Evolutionary conservation across 352 stramenopile species (phyloP), one percentile per base, ranked within the genome.

Genomic region (Aphanomyces astaci): DNA sequence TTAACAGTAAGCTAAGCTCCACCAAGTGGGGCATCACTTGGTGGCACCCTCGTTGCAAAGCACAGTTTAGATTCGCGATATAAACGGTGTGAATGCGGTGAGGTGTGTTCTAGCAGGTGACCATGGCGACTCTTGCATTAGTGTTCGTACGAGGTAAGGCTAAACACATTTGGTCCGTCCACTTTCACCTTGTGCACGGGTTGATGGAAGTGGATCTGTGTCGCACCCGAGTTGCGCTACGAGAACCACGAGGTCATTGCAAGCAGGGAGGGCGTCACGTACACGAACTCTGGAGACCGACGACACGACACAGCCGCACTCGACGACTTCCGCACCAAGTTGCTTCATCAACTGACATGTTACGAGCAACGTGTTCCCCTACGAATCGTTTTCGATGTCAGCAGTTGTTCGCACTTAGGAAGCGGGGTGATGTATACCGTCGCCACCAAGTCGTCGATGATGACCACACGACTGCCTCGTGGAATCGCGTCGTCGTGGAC

Each of bases 401-500:
- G 39, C 1, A 1, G 40, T 28, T 10, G 24, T 17, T 71, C 53
- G 19, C 11, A 73, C 3, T 7, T 33, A 19, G 32, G 19, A 25
- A 39, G 31, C n/a, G 31, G 25, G 19, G 53, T 32, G 22, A n/a
- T 19, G 11, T 69, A 64, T 55, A 90, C 84, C 78, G 85, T 90
- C 2, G 83, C 82, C 30, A 93, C 85, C 11, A 89, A 71, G 62
- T 93, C 85, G 63, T 93, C 83, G 33, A 93, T 89, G 65, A 93
- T 80, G 22, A 90, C 77, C 7, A 92, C 82, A 64, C 85, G 83
- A 7, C 72, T 80, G 60, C 83, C 85, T 19, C 73, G 78, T 9
- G 78, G 73, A 64, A 94, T 88, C n/a, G 82, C 80, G 54, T 94
- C 83, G 45, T 88, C 79, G 66, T 94, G 85, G 54, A 93, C 88